These are phyloP conservation scores for Eutrema japonicum DNA, from an alignment of 345 rosid genomes.

Conservation along the genomic window DNA sequence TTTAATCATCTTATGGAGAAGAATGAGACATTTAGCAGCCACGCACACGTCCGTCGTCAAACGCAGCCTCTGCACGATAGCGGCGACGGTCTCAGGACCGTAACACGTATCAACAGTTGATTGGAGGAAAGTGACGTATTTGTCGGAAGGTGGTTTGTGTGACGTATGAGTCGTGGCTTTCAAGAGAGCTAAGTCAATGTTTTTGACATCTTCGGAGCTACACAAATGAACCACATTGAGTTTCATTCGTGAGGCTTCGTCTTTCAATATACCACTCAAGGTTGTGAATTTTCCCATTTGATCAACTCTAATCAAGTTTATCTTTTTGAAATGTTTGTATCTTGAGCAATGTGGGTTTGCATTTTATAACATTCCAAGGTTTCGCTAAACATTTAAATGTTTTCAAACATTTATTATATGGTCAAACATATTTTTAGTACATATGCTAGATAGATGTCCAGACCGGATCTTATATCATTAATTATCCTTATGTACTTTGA, in stretches of 20 bases:
- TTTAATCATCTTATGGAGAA: conserved; percentile 29
- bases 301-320: not conserved
- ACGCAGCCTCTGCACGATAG: conserved; percentile 23
- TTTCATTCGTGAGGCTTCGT: conserved; percentile 35
- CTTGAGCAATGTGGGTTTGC: conserved; percentile 9
- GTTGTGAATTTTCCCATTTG: conserved; percentile 27
- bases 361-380: not conserved
- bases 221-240: conserved; percentile 33
- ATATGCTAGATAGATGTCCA: not conserved
- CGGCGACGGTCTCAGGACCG: conserved; percentile 9
- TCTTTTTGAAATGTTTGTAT: not conserved
- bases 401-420: not conserved
- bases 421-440: not conserved
- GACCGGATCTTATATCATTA: no score
- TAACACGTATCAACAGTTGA: conserved; percentile 21
- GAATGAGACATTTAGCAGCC: conserved; percentile 35
- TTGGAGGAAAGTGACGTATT: conserved; percentile 26
- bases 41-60: conserved; percentile 29
- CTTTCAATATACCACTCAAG: conserved; percentile 28
- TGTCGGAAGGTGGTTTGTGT: conserved; percentile 15
- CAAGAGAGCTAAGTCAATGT: conserved; percentile 31
- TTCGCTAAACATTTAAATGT: not conserved
- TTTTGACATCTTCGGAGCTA: conserved; percentile 29
- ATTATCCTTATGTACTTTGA: no score
- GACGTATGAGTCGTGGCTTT: conserved; percentile 42